Evolutionary conservation across 164 flowering plant species (phyloP), one percentile per base, ranked within the genome.

Genomic region (Nymphaea thermarum): DNA sequence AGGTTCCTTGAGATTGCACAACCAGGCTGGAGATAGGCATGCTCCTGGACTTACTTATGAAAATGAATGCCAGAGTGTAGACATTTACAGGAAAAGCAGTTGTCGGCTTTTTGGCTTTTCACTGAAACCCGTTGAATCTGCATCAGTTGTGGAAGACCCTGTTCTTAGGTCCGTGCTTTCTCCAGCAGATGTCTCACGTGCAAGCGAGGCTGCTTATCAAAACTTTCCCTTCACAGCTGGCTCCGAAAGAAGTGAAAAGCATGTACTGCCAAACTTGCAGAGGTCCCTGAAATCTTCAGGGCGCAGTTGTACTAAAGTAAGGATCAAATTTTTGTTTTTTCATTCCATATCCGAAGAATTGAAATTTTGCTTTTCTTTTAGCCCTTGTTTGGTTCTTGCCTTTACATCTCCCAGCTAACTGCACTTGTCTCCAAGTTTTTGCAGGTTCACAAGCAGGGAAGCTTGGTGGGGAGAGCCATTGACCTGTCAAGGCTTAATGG

Each of bases 71-170:
- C 12, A 51, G 14, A 51, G 14, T 10, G 8, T 51, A 51, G 57
- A 51, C 8, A 51, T 10, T 10, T 51, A 51, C 57, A 62, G 17
- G 68, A 81, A 81, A 74, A 78, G 79, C 68, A 76, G 83, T 70
- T 91, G 97, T 85, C 86, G 86, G 71, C 85, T 93, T 53, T 91
- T 93, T 74, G 98, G 98, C 14, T 91, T 93, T 73, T 74, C 97
- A 11, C 71, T 93, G 74, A 86, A 81, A 1, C 83, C 85, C 64
- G 93, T 79, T 67, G 73, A 71, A 44, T 69, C 68, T 18, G 72
- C 44, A 17, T 62, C 76, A 14, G 14, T 8, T 51, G 57, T 51
- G 57, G 57, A 51, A 51, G 57, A 51, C 8, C 15, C 57, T 8
- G 15, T 51, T 51, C 57, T 8, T 8, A 0, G 57, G 14, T 10